These are phyloP conservation scores for Epichloe gansuensis DNA, from an alignment of 2,329 filamentous ascomycete genomes.

Conservation along the genomic window DNA sequence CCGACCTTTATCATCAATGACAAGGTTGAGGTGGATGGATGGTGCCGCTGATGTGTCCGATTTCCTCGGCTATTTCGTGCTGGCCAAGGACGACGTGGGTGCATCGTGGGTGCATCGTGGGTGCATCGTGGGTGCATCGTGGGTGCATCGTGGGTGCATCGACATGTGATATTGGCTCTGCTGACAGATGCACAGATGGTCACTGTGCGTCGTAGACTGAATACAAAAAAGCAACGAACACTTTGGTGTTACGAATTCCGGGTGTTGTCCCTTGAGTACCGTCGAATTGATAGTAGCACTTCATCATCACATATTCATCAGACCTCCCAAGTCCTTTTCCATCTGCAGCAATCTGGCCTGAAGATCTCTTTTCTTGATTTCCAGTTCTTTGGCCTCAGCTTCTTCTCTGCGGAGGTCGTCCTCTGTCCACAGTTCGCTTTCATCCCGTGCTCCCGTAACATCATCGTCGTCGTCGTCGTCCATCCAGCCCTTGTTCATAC, in stretches of 20 bases:
- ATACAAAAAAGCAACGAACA: slow-evolving; percentile 1
- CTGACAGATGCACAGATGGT: background rate
- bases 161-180: background rate
- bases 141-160: background rate
- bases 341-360: slow-evolving; percentile 40
- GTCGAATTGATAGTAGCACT: too few species aligned
- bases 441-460: slow-evolving; percentile 39
- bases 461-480: slow-evolving; percentile 43
- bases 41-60: slow-evolving; percentile 59
- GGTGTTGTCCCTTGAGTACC: background rate
- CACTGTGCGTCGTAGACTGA: too few species aligned
- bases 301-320: slow-evolving; percentile 36
- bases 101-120: too few species aligned
- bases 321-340: slow-evolving; percentile 43
- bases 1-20: slow-evolving; percentile 66
- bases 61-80: slow-evolving; percentile 55
- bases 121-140: background rate
- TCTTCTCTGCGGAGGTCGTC: slow-evolving; percentile 60
- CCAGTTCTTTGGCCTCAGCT: slow-evolving; percentile 47
- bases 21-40: slow-evolving; percentile 44
- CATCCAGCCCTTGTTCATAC: slow-evolving; percentile 55
- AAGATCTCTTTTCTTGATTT: slow-evolving; percentile 43
- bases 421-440: slow-evolving; percentile 43
- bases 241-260: background rate
- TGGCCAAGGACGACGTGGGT: slow-evolving; percentile 25